Evolutionary conservation across 306 rosid species (phyloP), one percentile per base, ranked within the genome.

Genomic region (Lathyrus aphaca): DNA sequence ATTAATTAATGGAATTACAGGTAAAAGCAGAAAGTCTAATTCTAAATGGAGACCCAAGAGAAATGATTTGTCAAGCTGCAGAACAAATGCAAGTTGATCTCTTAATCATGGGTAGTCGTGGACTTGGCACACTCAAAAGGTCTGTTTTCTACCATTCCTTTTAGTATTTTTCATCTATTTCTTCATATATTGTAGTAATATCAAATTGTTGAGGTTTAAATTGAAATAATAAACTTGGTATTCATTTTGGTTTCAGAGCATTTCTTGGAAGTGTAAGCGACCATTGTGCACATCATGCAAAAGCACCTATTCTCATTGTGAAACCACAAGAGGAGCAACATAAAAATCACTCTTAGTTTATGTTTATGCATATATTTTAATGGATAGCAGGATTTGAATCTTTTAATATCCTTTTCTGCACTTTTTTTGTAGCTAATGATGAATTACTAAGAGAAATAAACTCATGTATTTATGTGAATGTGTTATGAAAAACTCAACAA

Each of bases 201-300:
- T 6, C 5, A 32, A 32, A 32, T 32, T 32, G 8, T 6, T 32
- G 38, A 32, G 6, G 8, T 32, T 32, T 1, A 32, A 32, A 32
- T 35, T 35, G 39, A 35, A 46, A 10, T n/a, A 37, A 25, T 15
- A 2, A 37, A 15, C 7, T 23, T 42, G 25, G 21, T 54, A 10
- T 38, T 48, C 16, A 27, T 40, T 25, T 54, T 56, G 56, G 67
- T 67, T 56, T 73, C 88, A 84, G 88, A 68, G 68, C 88, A 71
- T 68, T 87, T 51, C 72, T 90, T 8, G 96, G 96, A 61, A 87
- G 96, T 71, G 91, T 87, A 43, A 90, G 96, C 12, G 94, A 90
- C 69, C 77, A 85, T 37, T 90, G 96, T 71, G 89, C 85, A 45
- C 93, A 85, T 73, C 86, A 87, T 74, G 87, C 85, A 40, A 77